phyloP scores from a whole-genome alignment of 2,329 filamentous ascomycete species.

The Lecanicillium sp. region DNA sequence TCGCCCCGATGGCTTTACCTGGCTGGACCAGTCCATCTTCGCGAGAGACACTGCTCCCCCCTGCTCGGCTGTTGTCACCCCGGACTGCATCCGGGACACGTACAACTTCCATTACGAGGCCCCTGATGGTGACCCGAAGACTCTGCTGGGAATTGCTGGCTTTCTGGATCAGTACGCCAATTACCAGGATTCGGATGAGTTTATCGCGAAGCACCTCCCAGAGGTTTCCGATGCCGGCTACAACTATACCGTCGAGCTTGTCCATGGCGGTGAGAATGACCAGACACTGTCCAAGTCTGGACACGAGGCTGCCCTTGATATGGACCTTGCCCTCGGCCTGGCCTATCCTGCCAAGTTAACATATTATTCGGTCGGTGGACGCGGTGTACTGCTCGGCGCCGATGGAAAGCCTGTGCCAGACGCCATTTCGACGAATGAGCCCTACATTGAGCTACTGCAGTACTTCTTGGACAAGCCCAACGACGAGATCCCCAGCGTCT shows the following conservation, averaged over 20 bases:
- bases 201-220: conserved; percentile 28
- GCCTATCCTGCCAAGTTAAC: conserved; percentile 35
- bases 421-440: conserved; percentile 40
- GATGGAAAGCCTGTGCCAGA: conserved; percentile 25
- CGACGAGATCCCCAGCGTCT: conserved; percentile 42
- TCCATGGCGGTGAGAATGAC: conserved; percentile 37
- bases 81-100: conserved; percentile 32
- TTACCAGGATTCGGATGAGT: conserved; percentile 31
- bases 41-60: conserved; percentile 19
- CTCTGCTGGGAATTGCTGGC: conserved; percentile 38
- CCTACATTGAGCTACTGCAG: conserved; percentile 47
- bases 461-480: conserved; percentile 38
- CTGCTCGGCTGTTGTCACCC: conserved; percentile 26
- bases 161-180: conserved; percentile 42
- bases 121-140: conserved; percentile 21
- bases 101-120: conserved; percentile 36
- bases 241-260: conserved; percentile 30
- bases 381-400: conserved; percentile 31
- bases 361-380: conserved; percentile 38
- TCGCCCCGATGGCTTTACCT: conserved; percentile 10
- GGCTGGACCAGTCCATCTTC: conserved; percentile 7
- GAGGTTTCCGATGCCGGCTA: conserved; percentile 25
- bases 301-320: conserved; percentile 38
- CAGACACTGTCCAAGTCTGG: conserved; percentile 30
- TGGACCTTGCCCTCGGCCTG: conserved; percentile 39